These are phyloP conservation scores for Coix lacrymajobi DNA, from an alignment of 176 grass and related monocot species.

Conservation along the genomic window DNA sequence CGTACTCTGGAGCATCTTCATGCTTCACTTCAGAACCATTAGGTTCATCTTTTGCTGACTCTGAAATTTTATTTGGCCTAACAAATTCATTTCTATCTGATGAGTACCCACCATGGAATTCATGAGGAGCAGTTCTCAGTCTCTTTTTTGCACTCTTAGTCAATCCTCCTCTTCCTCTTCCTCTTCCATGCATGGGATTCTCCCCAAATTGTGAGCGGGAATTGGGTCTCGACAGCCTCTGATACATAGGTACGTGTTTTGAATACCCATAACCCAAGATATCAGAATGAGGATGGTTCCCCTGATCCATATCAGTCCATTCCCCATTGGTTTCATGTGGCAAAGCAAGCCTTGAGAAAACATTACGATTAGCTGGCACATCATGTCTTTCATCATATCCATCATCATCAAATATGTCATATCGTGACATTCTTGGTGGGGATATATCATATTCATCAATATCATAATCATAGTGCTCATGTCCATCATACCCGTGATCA, in stretches of 20 bases:
- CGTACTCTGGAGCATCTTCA: constrained; percentile 39
- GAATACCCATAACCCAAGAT: constrained; percentile 12
- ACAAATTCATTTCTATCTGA: constrained; percentile 31
- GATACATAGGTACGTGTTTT: constrained; percentile 27
- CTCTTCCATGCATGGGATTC: constrained; percentile 32
- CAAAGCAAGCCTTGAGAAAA: constrained; percentile 59
- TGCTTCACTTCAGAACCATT: constrained; percentile 14
- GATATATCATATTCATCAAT: constrained; percentile 36
- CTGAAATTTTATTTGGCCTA: constrained; percentile 40
- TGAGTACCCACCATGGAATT: constrained; percentile 32
- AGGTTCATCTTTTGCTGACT: constrained; percentile 34
- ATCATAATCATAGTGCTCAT: constrained; percentile 23
- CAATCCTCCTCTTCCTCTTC: constrained; percentile 33
- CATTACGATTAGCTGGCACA: constrained; percentile 29
- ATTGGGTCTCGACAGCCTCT: constrained; percentile 36
- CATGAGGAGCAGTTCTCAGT: constrained; percentile 19
- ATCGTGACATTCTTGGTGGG: constrained; percentile 21
- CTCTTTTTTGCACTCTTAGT: constrained; percentile 50
- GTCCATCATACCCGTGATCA: constrained; percentile 21
- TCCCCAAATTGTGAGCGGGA: constrained; percentile 16
- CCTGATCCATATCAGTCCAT: constrained; percentile 22
- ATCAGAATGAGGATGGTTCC: constrained; percentile 24
- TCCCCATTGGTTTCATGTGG: constrained; percentile 23
- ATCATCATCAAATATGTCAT: constrained; percentile 36
- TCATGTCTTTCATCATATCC: constrained; percentile 37